Evolutionary conservation across 257 asterid species (phyloP).

Genomic region (Solanum paucissectum): DNA sequence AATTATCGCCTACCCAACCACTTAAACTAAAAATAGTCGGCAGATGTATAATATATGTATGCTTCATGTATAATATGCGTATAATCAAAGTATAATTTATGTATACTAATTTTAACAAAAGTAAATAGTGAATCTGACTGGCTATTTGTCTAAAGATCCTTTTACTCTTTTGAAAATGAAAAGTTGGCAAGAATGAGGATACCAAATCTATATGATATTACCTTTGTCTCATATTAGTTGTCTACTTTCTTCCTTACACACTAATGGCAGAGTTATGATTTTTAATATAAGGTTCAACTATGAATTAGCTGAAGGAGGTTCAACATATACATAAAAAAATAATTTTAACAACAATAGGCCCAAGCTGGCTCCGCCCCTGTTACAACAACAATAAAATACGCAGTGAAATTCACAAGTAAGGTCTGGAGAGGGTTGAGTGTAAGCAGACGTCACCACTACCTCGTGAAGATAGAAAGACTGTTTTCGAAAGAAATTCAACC

Average conservation of each 20-base stretch:
- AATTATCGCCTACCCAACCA: background rate
- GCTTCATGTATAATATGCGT: background rate
- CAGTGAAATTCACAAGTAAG: background rate
- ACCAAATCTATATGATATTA: background rate
- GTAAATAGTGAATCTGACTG: background rate
- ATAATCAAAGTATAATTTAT: background rate
- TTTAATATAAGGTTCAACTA: no score
- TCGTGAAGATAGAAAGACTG: no score
- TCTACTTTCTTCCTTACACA: background rate
- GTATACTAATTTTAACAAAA: background rate
- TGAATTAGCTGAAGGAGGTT: background rate
- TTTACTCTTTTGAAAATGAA: background rate
- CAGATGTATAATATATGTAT: background rate
- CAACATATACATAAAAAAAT: background rate
- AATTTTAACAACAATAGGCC: background rate
- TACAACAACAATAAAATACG: background rate
- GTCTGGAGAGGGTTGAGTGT: background rate
- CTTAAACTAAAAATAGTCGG: background rate
- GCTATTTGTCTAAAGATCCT: background rate
- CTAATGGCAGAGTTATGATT: background rate
- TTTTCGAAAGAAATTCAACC: no score
- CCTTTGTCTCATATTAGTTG: background rate
- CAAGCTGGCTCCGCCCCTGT: background rate
- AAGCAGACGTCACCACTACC: background rate
- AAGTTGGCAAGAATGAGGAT: background rate